phyloP scores from a whole-genome alignment of 1,284 basidiomycete genomes.

The Marasmius fiardii region DNA sequence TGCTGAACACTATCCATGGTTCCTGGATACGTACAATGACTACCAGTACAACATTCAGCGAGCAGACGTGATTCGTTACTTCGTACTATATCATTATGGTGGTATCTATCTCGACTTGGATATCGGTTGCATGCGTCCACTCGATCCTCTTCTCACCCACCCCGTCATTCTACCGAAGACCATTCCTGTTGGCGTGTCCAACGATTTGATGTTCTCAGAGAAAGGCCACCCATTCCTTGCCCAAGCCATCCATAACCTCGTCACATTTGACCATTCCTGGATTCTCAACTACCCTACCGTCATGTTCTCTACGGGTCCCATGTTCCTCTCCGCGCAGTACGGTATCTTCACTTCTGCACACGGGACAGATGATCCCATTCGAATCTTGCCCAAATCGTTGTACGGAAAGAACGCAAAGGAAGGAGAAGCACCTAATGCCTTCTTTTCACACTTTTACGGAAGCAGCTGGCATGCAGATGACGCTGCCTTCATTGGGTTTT shows the following conservation, averaged over 20 bases:
- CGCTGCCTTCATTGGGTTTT: slow-evolving; percentile 89
- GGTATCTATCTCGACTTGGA: slow-evolving; percentile 98
- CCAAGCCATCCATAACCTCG: slow-evolving; percentile 89
- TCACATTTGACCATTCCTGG: slow-evolving; percentile 93
- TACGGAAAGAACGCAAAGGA: slow-evolving; percentile 96
- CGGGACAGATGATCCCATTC: slow-evolving; percentile 67
- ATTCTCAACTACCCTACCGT: slow-evolving; percentile 97
- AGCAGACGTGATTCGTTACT: slow-evolving; percentile 97
- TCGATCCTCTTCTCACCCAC: slow-evolving; percentile 88
- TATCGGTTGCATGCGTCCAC: slow-evolving; percentile 88
- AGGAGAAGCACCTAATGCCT: slow-evolving; percentile 84
- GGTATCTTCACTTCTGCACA: slow-evolving; percentile 78
- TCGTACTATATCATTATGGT: slow-evolving; percentile 93
- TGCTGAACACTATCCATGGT: slow-evolving; percentile 85
- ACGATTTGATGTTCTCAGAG: slow-evolving; percentile 94
- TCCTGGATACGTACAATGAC: slow-evolving; percentile 88
- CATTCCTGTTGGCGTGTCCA: slow-evolving; percentile 95
- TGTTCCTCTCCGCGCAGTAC: slow-evolving; percentile 90
- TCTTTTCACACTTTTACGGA: slow-evolving; percentile 95
- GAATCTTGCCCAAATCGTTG: slow-evolving; percentile 89
- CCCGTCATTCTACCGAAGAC: slow-evolving; percentile 93
- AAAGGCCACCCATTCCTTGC: slow-evolving; percentile 88
- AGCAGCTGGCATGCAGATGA: slow-evolving; percentile 97
- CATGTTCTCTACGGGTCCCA: slow-evolving; percentile 98
- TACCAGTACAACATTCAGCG: slow-evolving; percentile 96